A percentile compares a stretch with the other conserved stretches of the same genome.
Conservation (phyloP, 2,329 filamentous ascomycete genomes). For the Leptosphaerulina australis region DNA sequence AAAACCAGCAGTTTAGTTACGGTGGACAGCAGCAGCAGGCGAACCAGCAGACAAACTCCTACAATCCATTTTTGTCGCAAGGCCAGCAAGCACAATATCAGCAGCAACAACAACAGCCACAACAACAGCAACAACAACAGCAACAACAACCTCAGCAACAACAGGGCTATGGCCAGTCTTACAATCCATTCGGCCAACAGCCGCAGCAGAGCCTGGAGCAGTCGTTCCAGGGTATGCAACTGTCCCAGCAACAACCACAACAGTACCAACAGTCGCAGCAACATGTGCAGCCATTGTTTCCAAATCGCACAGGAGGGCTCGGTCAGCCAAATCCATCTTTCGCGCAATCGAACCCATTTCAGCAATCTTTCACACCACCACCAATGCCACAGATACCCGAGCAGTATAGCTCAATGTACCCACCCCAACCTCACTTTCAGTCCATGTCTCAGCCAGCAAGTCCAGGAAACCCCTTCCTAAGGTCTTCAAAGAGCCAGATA, state of each 20-base stretch:
- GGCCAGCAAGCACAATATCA: slow-evolving; percentile 38
- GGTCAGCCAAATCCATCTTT: slow-evolving; percentile 49
- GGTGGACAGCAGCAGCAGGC: slow-evolving; percentile 30
- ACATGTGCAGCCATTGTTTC: slow-evolving; percentile 63
- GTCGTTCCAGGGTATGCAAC: slow-evolving; percentile 76
- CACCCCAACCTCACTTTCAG: slow-evolving; percentile 44
- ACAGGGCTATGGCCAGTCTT: slow-evolving; percentile 12
- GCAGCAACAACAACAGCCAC: slow-evolving; percentile 26
- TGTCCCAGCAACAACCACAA: slow-evolving; percentile 53
- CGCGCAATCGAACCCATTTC: slow-evolving; percentile 49
- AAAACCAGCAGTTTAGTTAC: slow-evolving; percentile 40
- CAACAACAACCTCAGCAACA: slow-evolving; percentile 11
- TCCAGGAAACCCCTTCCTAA: slow-evolving; percentile 53
- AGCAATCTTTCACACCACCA: slow-evolving; percentile 50
- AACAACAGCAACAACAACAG: slow-evolving; percentile 18
- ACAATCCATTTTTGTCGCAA: slow-evolving; percentile 71
- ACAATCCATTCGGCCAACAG: slow-evolving; percentile 28
- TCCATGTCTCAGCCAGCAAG: slow-evolving; percentile 49
- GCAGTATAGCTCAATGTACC: slow-evolving; percentile 45
- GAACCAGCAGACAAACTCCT: slow-evolving; percentile 53
- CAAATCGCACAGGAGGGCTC: slow-evolving; percentile 73
- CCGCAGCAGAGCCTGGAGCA: slow-evolving; percentile 60
- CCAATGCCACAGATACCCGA: slow-evolving; percentile 50
- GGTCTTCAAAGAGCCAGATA: slow-evolving; percentile 51
- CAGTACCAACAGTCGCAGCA: slow-evolving; percentile 51